These are phyloP conservation scores for Castanopsis chinensis DNA, from an alignment of 306 rosid genomes.

Conservation along the genomic window DNA sequence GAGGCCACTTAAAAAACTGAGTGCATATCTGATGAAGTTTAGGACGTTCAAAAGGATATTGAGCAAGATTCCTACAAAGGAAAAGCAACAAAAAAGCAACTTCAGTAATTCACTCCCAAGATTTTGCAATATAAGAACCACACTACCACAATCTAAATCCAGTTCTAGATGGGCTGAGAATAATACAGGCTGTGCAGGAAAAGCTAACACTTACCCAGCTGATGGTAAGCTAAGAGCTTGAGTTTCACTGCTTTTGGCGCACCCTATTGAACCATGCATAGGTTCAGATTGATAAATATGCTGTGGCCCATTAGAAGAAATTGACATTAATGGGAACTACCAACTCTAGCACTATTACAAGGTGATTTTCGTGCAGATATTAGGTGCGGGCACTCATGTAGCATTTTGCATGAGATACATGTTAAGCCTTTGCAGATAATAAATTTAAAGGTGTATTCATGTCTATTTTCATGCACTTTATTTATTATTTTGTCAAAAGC, in stretches of 20 bases:
- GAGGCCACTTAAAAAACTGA: conserved; percentile 62
- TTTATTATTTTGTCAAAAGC: background rate
- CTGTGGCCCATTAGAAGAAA: background rate
- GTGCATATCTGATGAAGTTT: conserved; percentile 57
- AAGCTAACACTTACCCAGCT: background rate
- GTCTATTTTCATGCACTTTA: background rate
- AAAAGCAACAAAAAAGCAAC: background rate
- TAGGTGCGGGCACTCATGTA: background rate
- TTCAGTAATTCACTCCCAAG: background rate
- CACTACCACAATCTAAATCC: background rate
- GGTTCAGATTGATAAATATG: background rate
- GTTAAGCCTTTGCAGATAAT: background rate
- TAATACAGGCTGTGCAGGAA: background rate
- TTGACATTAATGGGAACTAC: no score
- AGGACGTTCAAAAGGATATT: conserved; percentile 55
- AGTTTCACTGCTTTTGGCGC: conserved; percentile 3
- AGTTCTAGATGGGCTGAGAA: background rate
- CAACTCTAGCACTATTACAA: background rate
- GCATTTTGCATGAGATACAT: background rate
- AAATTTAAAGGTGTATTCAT: background rate
- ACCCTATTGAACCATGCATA: conserved; percentile 15
- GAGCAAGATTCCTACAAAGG: conserved; percentile 29
- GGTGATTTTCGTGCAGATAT: background rate
- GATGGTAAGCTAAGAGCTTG: background rate
- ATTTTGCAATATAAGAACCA: background rate